Base-by-base conservation (phyloP, 345 rosid species). In the Eucalyptus grandis region DNA sequence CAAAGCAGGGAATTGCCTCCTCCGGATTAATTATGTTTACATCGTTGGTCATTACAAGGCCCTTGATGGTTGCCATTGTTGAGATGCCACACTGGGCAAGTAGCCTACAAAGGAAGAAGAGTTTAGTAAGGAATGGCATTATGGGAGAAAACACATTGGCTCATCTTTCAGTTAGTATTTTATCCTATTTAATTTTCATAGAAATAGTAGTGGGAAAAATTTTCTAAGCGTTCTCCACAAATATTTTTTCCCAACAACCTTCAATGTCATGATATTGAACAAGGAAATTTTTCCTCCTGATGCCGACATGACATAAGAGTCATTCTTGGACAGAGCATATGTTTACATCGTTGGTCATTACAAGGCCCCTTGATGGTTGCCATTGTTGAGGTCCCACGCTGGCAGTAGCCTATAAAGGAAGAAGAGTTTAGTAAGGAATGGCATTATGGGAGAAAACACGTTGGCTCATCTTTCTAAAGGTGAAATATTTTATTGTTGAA, bases 241-340 rank as follows among this genome's bases (percentile, higher is more conserved):
- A 34, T 34, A 34, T 34, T 34, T 34, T 34, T 34, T n/a, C 37
- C 37, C 37, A 34, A 34, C n/a, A n/a, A n/a, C n/a, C n/a, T 95
- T 95, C 89, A 95, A 97, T 27, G 96, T 97, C 98, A 95, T 95
- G 96, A 96, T 93, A 92, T 97, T 97, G 94, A 96, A 97, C 89
- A 97, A 91, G 65, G 97, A 96, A 72, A 95, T 93, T 90, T 95
- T 96, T 67, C 97, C 98, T 62, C 99, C 98, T 4, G 96, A 96
- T 88, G 98, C 95, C 62, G 96, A 96, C 96, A 96, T 95, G 53
- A 97, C 96, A 91, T 96, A 97, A 72, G 98, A 94, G 91, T 97
- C 98, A 93, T 95, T 96, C 91, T 95, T 97, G 22, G 97, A 95
- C 53, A 95, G 92, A 8, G 98, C 97, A 91, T 58, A 93, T 97